Percentiles rank a stretch among this genome's conserved stretches.
phyloP scores from a whole-genome alignment of 768 basidiomycete species.

The Hericium erinaceus region DNA sequence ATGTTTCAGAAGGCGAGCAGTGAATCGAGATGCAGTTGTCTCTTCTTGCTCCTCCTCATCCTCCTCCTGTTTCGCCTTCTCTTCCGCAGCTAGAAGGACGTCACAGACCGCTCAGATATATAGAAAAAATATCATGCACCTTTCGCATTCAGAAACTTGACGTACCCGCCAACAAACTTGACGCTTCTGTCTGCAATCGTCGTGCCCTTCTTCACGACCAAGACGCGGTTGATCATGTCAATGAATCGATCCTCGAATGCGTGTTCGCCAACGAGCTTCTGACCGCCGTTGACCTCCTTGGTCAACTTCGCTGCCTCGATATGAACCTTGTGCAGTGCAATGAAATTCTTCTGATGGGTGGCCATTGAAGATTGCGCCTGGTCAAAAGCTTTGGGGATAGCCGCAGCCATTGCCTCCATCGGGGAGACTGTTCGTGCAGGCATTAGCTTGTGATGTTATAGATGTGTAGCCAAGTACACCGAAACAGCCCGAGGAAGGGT shows the following conservation, averaged over 20 bases:
- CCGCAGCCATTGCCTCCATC: constrained; percentile 11
- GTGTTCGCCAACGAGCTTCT: constrained; percentile 65
- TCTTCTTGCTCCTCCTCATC: constrained; percentile 39
- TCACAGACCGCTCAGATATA: neutral
- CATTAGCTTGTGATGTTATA: neutral
- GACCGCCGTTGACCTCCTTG: constrained; percentile 33
- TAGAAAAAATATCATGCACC: constrained; percentile 32
- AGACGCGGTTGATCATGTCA: constrained; percentile 45
- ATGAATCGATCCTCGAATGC: constrained; percentile 63
- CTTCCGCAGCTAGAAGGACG: constrained; percentile 24
- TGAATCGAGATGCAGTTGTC: constrained; percentile 39
- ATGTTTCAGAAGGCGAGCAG: constrained; percentile 37
- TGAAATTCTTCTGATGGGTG: constrained; percentile 86
- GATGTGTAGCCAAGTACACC: too few relatives aligned
- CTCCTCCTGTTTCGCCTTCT: constrained; percentile 22
- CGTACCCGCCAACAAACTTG: constrained; percentile 77
- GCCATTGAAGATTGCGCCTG: constrained; percentile 66
- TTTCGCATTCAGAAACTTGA: constrained; percentile 67
- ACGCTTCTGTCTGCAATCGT: constrained; percentile 64
- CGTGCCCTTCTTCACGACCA: constrained; percentile 76
- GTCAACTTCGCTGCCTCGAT: constrained; percentile 46
- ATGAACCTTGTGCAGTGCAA: constrained; percentile 76
- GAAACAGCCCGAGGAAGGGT: neutral
- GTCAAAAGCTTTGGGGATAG: constrained; percentile 62
- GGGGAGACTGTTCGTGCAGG: neutral